Evolutionary conservation across 2,329 filamentous ascomycete species (phyloP).

Genomic region (Coniochaeta prunicola): DNA sequence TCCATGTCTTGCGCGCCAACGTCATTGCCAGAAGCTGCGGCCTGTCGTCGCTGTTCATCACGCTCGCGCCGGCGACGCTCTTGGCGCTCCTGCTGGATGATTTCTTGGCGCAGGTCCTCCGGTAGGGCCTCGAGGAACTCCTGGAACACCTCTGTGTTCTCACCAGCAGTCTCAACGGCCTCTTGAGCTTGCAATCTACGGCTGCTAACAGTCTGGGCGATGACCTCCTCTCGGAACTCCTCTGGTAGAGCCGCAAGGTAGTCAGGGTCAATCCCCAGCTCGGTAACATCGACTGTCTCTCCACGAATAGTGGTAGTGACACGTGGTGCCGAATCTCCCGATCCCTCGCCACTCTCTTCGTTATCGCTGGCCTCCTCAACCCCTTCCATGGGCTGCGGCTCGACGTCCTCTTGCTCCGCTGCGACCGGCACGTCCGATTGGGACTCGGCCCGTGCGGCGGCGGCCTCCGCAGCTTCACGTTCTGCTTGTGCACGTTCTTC

Average conservation of each 20-base stretch:
- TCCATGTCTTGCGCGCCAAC: conserved; percentile 66
- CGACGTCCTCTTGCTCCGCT: conserved; percentile 28
- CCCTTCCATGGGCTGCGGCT: conserved; percentile 48
- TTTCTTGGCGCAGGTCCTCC: conserved; percentile 80
- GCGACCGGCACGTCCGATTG: conserved; percentile 37
- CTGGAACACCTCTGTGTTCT: conserved; percentile 77
- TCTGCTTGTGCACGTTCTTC: conserved; percentile 59
- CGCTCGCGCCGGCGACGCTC: conserved; percentile 84
- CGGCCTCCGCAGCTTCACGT: conserved; percentile 53
- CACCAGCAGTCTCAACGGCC: conserved; percentile 53
- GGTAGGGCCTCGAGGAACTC: conserved; percentile 93
- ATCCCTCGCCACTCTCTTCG: conserved; percentile 20
- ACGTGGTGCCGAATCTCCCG: conserved; percentile 40
- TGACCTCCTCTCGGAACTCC: conserved; percentile 91
- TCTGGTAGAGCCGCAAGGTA: conserved; percentile 97
- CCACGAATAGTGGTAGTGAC: conserved; percentile 80
- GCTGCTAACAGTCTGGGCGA: conserved; percentile 81
- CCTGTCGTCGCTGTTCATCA: conserved; percentile 68
- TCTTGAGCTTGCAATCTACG: conserved; percentile 70
- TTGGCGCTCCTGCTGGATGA: conserved; percentile 82
- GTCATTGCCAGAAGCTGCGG: conserved; percentile 46
- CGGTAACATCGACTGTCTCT: conserved; percentile 85
- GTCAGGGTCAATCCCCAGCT: conserved; percentile 86
- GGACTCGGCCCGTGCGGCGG: conserved; percentile 40
- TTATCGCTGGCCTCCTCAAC: conserved; percentile 46